A percentile compares a stretch with the other conserved stretches of the same genome.
These are phyloP conservation scores for Termitomyces sp. DNA, from an alignment of 768 basidiomycete species.

Conservation along the genomic window DNA sequence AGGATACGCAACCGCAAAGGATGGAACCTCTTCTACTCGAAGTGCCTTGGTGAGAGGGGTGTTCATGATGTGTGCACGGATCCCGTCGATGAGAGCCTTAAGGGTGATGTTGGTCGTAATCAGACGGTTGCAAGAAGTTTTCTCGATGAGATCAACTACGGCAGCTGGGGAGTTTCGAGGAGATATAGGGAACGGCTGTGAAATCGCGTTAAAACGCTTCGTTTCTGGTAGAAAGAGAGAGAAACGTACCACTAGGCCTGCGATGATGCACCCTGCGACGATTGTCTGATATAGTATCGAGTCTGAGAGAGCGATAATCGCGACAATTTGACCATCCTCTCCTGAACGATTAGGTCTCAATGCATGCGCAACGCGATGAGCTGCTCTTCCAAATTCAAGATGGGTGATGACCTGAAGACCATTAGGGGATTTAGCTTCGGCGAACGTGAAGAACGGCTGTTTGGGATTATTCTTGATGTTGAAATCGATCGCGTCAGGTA, in stretches of 20 bases:
- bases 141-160: conserved; percentile 33
- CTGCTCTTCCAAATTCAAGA: conserved; percentile 39
- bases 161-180: conserved; percentile 35
- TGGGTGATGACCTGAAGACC: conserved; percentile 25
- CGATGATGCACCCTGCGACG: conserved; percentile 27
- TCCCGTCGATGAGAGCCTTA: conserved; percentile 24
- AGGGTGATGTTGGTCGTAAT: conserved; percentile 33
- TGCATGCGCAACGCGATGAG: conserved; percentile 33
- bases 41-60: conserved; percentile 19
- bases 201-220: neutral
- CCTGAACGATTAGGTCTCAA: conserved; percentile 27
- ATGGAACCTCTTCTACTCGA: conserved; percentile 29
- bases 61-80: conserved; percentile 22
- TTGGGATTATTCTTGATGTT: neutral
- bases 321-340: conserved; percentile 24
- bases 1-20: conserved; percentile 12
- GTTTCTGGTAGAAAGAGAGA: neutral
- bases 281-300: conserved; percentile 34
- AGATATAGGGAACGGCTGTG: conserved; percentile 22
- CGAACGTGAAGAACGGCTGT: conserved; percentile 20
- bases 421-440: conserved; percentile 10
- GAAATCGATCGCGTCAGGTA: neutral
- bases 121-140: conserved; percentile 36
- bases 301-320: conserved; percentile 26
- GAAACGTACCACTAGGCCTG: conserved; percentile 16